Percentiles rank a stretch among this genome's conserved stretches.
Evolutionary conservation across 2,329 filamentous ascomycete species (phyloP).

Genomic region (Pestalotiopsis sp.): DNA sequence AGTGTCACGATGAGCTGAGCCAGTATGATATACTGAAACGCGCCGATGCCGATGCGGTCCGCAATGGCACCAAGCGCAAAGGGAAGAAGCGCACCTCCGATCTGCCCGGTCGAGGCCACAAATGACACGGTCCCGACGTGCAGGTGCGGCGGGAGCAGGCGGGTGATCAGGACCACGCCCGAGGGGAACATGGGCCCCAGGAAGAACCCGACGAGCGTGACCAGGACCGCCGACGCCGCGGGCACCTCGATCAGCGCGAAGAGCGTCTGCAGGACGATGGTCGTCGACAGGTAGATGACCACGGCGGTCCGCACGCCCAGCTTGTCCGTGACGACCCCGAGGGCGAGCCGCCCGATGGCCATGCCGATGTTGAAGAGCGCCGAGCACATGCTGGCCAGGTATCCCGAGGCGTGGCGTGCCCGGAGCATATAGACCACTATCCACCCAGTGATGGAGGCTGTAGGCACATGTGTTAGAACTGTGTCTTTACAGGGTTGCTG

Average conservation of each 20-base stretch:
- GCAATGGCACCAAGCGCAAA: slow-evolving; percentile 43
- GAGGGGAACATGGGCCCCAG: slow-evolving; percentile 45
- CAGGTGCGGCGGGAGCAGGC: slow-evolving; percentile 36
- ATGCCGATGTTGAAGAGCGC: slow-evolving; percentile 47
- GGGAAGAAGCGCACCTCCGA: slow-evolving; percentile 43
- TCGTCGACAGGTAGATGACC: slow-evolving; percentile 24
- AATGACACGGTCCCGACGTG: slow-evolving; percentile 45
- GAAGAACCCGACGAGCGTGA: slow-evolving; percentile 37
- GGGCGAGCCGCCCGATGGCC: slow-evolving; percentile 37
- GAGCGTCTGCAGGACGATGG: slow-evolving; percentile 19
- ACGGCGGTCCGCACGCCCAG: slow-evolving; percentile 29
- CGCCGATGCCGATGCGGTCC: slow-evolving; percentile 36
- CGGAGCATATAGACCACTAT: slow-evolving; percentile 46
- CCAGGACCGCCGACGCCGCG: slow-evolving; percentile 28
- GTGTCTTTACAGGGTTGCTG: no score
- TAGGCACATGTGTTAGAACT: not conserved
- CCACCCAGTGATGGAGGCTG: slow-evolving; percentile 44
- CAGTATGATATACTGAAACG: slow-evolving; percentile 33
- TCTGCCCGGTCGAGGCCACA: slow-evolving; percentile 43
- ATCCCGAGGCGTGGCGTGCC: slow-evolving; percentile 35
- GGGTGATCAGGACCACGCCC: slow-evolving; percentile 38
- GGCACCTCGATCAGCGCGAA: slow-evolving; percentile 20
- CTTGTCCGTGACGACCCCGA: slow-evolving; percentile 33
- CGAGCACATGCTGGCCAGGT: slow-evolving; percentile 39
- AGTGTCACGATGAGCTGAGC: slow-evolving; percentile 1